A percentile compares a stretch with the other conserved stretches of the same genome.
Evolutionary conservation across 192 early-diverging fungal genomes (phyloP).

Genomic region (Coemansia sp.): DNA sequence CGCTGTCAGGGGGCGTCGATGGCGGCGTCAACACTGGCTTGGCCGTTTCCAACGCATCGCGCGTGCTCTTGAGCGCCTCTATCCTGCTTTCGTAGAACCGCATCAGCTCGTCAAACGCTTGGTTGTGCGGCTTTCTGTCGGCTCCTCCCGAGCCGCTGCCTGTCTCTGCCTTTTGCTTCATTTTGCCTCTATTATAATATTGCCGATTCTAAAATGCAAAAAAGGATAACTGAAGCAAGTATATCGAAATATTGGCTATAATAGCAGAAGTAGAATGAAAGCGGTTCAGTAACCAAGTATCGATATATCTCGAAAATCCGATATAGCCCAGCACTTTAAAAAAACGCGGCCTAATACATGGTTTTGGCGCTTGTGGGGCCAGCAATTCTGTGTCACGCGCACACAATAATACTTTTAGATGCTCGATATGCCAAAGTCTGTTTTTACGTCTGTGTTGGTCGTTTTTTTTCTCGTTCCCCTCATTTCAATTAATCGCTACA

Average conservation of each 20-base stretch:
- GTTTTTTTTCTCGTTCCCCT: too few species aligned
- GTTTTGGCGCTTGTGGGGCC: background rate
- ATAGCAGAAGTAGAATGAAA: too few species aligned
- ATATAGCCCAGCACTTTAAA: too few species aligned
- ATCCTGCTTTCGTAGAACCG: conserved; percentile 42
- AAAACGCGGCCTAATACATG: too few species aligned
- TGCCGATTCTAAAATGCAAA: background rate
- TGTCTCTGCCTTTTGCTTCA: conserved; percentile 15
- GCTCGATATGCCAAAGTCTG: background rate
- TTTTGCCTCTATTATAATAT: background rate
- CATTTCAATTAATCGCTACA: too few species aligned
- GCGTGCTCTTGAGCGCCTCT: conserved; percentile 26
- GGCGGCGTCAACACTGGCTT: conserved; percentile 24
- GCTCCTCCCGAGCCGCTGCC: conserved; percentile 11
- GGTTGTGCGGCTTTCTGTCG: conserved; percentile 7
- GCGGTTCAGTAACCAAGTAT: too few species aligned
- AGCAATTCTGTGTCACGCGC: background rate
- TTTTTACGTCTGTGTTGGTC: too few species aligned
- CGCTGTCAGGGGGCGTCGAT: conserved; percentile 15
- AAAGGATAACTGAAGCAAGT: too few species aligned
- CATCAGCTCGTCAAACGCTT: conserved; percentile 45
- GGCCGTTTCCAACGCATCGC: conserved; percentile 36
- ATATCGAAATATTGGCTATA: too few species aligned
- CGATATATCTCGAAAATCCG: too few species aligned
- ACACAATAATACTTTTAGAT: too few species aligned